These are phyloP conservation scores for Penicillium palitans DNA, from an alignment of 2,329 filamentous ascomycete species.

Conservation along the genomic window DNA sequence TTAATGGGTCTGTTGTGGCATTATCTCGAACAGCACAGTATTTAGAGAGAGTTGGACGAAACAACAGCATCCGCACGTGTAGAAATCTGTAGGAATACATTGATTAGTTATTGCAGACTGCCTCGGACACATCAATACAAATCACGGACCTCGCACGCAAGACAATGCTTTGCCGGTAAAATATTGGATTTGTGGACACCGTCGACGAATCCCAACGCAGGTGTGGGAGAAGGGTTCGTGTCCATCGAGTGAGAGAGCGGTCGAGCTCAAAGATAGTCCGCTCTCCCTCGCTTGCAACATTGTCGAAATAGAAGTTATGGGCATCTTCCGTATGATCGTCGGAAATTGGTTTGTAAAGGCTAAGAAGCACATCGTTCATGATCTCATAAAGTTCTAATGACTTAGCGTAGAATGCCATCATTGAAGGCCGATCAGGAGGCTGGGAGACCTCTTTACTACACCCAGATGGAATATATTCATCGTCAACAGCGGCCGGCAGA, in stretches of 20 bases:
- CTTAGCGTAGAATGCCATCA: constrained; percentile 36
- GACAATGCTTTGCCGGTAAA: constrained; percentile 36
- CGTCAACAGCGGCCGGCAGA: constrained; percentile 33
- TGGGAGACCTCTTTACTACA: constrained; percentile 20
- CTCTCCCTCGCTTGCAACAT: constrained; percentile 25
- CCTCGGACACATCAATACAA: not conserved
- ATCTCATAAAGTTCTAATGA: constrained; percentile 40
- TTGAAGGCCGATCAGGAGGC: constrained; percentile 27
- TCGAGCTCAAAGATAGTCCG: constrained; percentile 38
- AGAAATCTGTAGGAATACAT: constrained; percentile 27
- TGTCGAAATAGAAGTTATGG: constrained; percentile 32
- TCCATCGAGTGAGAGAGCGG: constrained; percentile 34
- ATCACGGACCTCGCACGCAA: constrained; percentile 32
- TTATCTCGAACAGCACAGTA: constrained; percentile 34
- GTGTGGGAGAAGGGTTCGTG: constrained; percentile 31
- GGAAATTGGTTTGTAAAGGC: constrained; percentile 28
- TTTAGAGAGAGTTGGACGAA: constrained; percentile 35
- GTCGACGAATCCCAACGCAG: constrained; percentile 17
- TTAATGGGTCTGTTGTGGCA: constrained; percentile 16
- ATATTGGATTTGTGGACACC: constrained; percentile 21
- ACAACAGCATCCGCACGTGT: constrained; percentile 37
- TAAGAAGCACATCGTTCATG: constrained; percentile 36
- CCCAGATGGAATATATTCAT: constrained; percentile 30
- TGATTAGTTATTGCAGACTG: not conserved
- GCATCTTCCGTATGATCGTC: constrained; percentile 30